Conservation (phyloP, 495 filamentous ascomycete species). For the Daldinia decipiens region DNA sequence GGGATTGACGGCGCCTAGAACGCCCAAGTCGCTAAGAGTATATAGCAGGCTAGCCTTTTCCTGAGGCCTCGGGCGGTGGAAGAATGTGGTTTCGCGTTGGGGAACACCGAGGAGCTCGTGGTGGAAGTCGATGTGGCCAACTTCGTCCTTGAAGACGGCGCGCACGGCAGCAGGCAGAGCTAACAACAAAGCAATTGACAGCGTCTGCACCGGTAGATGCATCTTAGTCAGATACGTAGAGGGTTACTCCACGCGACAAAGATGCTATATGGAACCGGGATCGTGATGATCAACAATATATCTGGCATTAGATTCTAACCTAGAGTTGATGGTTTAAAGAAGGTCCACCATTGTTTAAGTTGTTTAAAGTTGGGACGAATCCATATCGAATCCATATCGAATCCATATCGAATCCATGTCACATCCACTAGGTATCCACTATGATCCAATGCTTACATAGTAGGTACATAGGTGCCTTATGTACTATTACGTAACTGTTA, state of each 20-base stretch:
- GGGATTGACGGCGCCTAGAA: slow-evolving; percentile 90
- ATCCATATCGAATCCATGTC: not conserved
- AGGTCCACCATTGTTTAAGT: not conserved
- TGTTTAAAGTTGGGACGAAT: not conserved
- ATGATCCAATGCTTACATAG: slow-evolving; percentile 39
- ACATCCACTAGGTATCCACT: not conserved
- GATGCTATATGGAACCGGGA: slow-evolving; percentile 16
- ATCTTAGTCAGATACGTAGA: slow-evolving; percentile 36
- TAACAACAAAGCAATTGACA: slow-evolving; percentile 49
- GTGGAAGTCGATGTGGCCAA: slow-evolving; percentile 92
- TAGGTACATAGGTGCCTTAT: slow-evolving; percentile 5
- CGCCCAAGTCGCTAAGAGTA: slow-evolving; percentile 81
- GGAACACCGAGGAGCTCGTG: slow-evolving; percentile 87
- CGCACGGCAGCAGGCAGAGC: slow-evolving; percentile 54
- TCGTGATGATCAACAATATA: slow-evolving; percentile 17
- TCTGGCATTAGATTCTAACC: slow-evolving; percentile 29
- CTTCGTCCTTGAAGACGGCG: slow-evolving; percentile 90
- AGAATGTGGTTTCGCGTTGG: slow-evolving; percentile 86
- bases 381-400: not conserved
- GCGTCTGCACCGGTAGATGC: slow-evolving; percentile 39
- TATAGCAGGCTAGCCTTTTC: slow-evolving; percentile 92
- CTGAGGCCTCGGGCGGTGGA: slow-evolving; percentile 82
- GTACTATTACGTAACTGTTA: slow-evolving; percentile 14
- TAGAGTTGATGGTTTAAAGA: slow-evolving; percentile 4
- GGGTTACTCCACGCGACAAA: slow-evolving; percentile 18